A percentile compares a stretch with the other conserved stretches of the same genome.
Conservation (phyloP, 805 yeast genomes). For the Metschnikowia vanudenii region DNA sequence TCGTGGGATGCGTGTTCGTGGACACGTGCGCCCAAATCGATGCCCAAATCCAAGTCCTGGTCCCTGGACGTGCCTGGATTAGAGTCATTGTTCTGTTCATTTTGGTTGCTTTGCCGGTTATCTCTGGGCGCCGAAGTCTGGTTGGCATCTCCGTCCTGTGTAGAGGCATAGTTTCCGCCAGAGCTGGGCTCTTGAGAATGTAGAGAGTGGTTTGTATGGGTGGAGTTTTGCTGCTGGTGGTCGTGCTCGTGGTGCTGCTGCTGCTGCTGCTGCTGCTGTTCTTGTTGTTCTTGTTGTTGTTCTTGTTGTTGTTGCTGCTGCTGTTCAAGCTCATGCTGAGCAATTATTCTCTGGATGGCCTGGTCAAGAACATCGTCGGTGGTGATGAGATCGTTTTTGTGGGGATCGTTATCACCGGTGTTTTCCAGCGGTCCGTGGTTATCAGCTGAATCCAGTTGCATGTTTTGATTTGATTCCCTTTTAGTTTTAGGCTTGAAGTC, state of each 20-base stretch:
- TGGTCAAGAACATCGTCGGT: slow-evolving; percentile 22
- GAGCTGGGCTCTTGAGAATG: slow-evolving; percentile 8
- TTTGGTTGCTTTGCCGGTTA: not conserved
- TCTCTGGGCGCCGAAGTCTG: not conserved
- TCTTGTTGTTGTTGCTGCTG: slow-evolving; percentile 14
- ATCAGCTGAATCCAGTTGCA: not conserved
- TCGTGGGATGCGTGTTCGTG: not conserved
- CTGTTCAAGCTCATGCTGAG: slow-evolving; percentile 22
- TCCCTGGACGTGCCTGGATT: too few relatives aligned
- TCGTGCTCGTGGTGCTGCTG: too few relatives aligned
- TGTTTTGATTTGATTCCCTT: not conserved
- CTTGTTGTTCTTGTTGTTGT: not conserved
- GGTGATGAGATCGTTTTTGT: slow-evolving; percentile 14
- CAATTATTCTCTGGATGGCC: slow-evolving; percentile 22
- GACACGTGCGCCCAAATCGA: not conserved
- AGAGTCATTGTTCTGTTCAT: too few relatives aligned
- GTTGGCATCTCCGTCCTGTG: not conserved
- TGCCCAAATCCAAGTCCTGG: not conserved
- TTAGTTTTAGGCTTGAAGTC: too few relatives aligned
- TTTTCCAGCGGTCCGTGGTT: not conserved
- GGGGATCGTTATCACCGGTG: not conserved
- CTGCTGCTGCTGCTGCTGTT: not conserved
- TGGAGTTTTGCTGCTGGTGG: not conserved
- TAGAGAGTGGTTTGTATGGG: not conserved
- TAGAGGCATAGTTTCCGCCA: not conserved